These are phyloP conservation scores for Capronia americana DNA, from an alignment of 2,329 filamentous ascomycete species.

Conservation along the genomic window DNA sequence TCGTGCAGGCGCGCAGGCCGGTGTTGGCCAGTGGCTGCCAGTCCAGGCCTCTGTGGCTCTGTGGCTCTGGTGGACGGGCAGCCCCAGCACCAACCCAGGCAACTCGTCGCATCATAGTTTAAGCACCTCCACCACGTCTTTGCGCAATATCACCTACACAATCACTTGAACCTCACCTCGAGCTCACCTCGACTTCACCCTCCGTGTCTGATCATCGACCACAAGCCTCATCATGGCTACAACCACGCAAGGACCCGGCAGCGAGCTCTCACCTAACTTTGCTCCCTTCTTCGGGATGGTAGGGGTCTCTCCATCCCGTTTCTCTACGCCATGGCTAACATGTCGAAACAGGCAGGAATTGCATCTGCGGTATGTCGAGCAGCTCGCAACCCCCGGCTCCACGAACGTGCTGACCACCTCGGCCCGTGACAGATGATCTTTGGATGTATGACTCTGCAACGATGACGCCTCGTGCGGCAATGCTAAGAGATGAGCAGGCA, in stretches of 20 bases:
- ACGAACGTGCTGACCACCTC: slow-evolving; percentile 14
- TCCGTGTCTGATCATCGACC: neutral
- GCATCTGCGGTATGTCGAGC: slow-evolving; percentile 52
- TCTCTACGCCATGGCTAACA: neutral
- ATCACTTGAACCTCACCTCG: neutral
- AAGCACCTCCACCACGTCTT: neutral
- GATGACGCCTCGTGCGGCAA: slow-evolving; percentile 4
- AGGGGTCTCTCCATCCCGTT: slow-evolving; percentile 33
- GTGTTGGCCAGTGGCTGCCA: too few relatives aligned
- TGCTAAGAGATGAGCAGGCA: slow-evolving; percentile 53
- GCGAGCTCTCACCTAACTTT: slow-evolving; percentile 65
- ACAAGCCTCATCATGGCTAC: slow-evolving; percentile 30
- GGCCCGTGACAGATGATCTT: slow-evolving; percentile 55
- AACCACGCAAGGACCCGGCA: slow-evolving; percentile 49
- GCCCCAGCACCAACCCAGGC: neutral
- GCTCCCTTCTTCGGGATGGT: slow-evolving; percentile 73
- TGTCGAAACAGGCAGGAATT: slow-evolving; percentile 52
- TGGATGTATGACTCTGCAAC: slow-evolving; percentile 49
- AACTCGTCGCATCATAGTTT: neutral
- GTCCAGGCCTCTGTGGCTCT: neutral
- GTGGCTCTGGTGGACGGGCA: too few relatives aligned
- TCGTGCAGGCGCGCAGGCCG: neutral
- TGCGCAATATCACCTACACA: neutral
- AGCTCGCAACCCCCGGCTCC: neutral
- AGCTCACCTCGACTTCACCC: neutral